Evolutionary conservation across 2,329 filamentous ascomycete genomes (phyloP), one percentile per base, ranked within the genome.

Genomic region (Arthroderma sp.): DNA sequence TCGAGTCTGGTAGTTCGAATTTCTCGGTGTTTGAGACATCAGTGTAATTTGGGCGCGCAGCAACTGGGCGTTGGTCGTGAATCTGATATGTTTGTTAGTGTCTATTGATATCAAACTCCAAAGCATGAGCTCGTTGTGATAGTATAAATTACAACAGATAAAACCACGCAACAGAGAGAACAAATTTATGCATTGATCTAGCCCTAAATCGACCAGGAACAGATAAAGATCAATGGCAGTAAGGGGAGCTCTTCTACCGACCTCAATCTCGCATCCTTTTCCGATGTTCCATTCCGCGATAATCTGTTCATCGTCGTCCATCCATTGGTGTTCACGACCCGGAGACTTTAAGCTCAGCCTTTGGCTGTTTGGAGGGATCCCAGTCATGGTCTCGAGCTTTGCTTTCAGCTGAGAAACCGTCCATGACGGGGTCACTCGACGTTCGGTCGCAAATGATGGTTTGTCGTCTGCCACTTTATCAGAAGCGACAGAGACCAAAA

Each of bases 361-460:
- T 71, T 97, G 93, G 60, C 80, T 83, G 31, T 80, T 80, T 9
- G 91, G 87, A 15, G 93, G 91, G 38, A 97, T 84, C 61, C 93
- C 93, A 1, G 91, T 97, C 73, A 97, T 85, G 61, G 89, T 86
- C 73, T 97, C 91, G 55, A 98, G 83, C 72, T 93, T 94, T 56
- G 79, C 74, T 75, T 91, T 95, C 66, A 97, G 80, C 66, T 88
- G 84, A 57, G 80, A 78, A 68, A 98, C 86, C 61, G 85, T 86
- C 93, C 93, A 98, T 64, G 91, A 86, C 13, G 91, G 91, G 25
- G 88, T 91, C 70, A 97, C 84, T 64, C 93, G 88, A 61, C 91
- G 87, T 75, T 98, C 93, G 55, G 89, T 91, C 53, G 85, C 82
- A 52, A 76, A 70, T 9, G 68, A 65, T 47, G 76, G 69, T 35